Conservation (phyloP, 805 yeast genomes). For the Suhomyces kilbournensis region DNA sequence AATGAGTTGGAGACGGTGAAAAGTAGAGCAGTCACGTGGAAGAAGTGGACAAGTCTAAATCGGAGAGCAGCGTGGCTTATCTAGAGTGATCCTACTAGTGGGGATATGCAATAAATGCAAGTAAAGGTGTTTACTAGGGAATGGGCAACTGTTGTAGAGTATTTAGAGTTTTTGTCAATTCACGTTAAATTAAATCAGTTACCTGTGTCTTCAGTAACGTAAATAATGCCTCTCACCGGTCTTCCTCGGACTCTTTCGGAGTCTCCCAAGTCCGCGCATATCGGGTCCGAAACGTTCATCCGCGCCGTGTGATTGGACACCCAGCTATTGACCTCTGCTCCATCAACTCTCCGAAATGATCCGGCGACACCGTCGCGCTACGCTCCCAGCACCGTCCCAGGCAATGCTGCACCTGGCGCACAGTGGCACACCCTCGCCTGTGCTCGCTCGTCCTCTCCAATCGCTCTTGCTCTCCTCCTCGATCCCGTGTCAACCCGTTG, state of each 20-base stretch:
- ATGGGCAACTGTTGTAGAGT: no score
- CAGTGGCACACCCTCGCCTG: not conserved
- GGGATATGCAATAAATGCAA: not conserved
- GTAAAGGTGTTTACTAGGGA: not conserved
- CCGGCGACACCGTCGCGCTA: not conserved
- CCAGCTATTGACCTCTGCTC: not conserved
- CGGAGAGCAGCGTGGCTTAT: not conserved
- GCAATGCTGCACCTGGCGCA: not conserved
- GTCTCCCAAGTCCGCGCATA: conserved; percentile 1
- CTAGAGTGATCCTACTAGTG: not conserved
- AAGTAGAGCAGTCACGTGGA: not conserved
- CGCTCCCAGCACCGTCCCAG: not conserved
- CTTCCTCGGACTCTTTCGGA: not conserved
- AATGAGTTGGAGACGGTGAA: not conserved
- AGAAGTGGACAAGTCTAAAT: not conserved
- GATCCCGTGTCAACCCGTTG: not conserved
- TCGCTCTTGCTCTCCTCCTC: not conserved
- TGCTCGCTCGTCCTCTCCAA: conserved; percentile 1
- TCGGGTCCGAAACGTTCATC: conserved; percentile 1
- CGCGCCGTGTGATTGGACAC: conserved; percentile 3
- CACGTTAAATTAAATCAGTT: not conserved
- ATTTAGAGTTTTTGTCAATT: no score
- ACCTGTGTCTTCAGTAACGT: no score
- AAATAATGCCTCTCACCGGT: not conserved
- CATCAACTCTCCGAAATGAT: not conserved